Evolutionary conservation across 2,329 filamentous ascomycete species (phyloP), one percentile per base, ranked within the genome.

Genomic region (Xylariaceae sp.): DNA sequence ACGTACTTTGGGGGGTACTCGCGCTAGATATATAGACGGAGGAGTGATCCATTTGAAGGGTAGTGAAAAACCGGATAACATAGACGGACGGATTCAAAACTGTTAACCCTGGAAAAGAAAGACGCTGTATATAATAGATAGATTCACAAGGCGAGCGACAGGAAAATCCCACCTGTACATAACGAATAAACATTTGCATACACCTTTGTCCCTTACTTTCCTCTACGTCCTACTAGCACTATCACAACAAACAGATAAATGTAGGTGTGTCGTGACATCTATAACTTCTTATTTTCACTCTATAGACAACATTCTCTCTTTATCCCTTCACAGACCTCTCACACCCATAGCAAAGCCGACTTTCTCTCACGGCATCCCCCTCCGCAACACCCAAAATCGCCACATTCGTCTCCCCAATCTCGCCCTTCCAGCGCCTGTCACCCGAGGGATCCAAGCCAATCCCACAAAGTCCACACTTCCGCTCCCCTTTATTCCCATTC

Each of bases 341-440:
- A 71, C 89, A 92, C 11, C 88, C 89, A 74, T 92, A 90, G 70
- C 89, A 92, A 49, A 91, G 62, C 34, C 71, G 72, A 18, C 70
- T 67, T 57, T 60, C 53, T 3, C 48, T 30, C 49, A 65, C 10
- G 65, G 67, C 57, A 63, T 8, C 39, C 67, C 50, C 52, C 52
- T 52, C 59, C 13, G 6, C 51, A 17, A 55, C 54, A 50, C 37
- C 51, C 15, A 61, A 52, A 13, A 13, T 11, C 4, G 3, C 47
- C 1, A 55, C 57, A 4, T 56, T 61, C 2, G 50, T 73, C n/a
- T 78, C 80, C 63, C 79, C 87, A 71, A 82, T 82, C 76, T 77
- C 87, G 64, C 76, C 85, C 71, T 80, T 82, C 77, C 84, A 86
- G 49, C 83, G 80, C 62, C 83, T 82, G 67, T 89, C 86, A 2